Conservation (phyloP, 805 yeast genomes). For the Saturnispora bothae region DNA sequence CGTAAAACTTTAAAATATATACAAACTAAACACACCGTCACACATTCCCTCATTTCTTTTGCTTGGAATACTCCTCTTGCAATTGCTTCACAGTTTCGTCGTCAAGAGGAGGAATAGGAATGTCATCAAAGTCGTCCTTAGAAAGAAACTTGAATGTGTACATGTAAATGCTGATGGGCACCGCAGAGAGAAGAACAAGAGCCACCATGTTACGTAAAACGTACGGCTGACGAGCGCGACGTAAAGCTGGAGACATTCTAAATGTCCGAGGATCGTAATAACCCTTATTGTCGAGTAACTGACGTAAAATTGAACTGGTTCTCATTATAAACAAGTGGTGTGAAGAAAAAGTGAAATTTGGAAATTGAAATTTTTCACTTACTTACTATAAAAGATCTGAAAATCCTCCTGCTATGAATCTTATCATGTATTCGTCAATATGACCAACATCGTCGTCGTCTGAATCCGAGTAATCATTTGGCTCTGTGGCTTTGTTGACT, state of each 20-base stretch:
- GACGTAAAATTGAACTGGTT: neutral
- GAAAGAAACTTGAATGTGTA: constrained; percentile 58
- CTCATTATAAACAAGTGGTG: constrained; percentile 9
- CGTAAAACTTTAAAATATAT: neutral
- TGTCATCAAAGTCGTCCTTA: constrained; percentile 77
- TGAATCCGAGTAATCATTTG: constrained; percentile 22
- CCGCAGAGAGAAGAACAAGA: constrained; percentile 46
- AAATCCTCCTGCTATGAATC: constrained; percentile 76
- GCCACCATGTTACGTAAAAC: constrained; percentile 66
- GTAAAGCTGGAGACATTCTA: constrained; percentile 85
- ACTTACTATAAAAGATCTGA: constrained; percentile 20
- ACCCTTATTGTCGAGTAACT: constrained; percentile 19
- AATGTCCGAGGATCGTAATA: constrained; percentile 37
- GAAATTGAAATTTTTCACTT: too few species aligned
- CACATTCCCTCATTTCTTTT: constrained; percentile 15
- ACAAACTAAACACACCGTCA: neutral
- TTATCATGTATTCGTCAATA: constrained; percentile 93
- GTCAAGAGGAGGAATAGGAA: constrained; percentile 87
- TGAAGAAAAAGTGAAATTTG: too few species aligned
- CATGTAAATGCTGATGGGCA: constrained; percentile 58
- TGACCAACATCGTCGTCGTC: constrained; percentile 62
- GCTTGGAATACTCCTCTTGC: constrained; percentile 59
- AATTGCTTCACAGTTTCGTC: constrained; percentile 66
- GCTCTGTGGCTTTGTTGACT: constrained; percentile 13
- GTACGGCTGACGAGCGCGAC: constrained; percentile 81